Percentiles rank a stretch among this genome's conserved stretches.
Conservation (phyloP, 2,329 filamentous ascomycete species). For the Coniochaeta hoffmannii region DNA sequence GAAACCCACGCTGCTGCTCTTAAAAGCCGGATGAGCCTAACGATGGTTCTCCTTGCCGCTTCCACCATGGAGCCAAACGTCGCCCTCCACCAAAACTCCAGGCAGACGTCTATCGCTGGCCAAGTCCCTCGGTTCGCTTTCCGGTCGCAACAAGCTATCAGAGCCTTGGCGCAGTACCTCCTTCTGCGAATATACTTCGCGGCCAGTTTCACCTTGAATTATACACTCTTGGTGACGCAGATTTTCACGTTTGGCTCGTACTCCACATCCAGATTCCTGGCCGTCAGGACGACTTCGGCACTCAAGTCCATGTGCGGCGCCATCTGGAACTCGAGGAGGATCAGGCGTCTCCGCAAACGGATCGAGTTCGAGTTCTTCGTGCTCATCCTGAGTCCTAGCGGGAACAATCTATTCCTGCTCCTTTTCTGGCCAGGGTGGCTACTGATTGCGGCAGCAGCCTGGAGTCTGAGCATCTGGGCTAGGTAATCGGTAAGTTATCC, state of each 20-base stretch:
- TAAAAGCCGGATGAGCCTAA: not conserved
- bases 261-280: constrained; percentile 7
- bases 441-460: constrained; percentile 30
- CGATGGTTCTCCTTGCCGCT: constrained; percentile 13
- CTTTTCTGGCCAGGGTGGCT: constrained; percentile 53
- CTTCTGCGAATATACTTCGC: constrained; percentile 12
- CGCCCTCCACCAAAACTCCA: constrained; percentile 7
- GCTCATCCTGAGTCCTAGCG: constrained; percentile 41
- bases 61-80: constrained; percentile 9
- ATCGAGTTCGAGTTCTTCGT: constrained; percentile 44
- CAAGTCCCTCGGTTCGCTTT: constrained; percentile 7
- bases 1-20: not conserved
- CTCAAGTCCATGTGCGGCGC: constrained; percentile 3
- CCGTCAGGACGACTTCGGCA: not conserved
- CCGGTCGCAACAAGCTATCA: constrained; percentile 13
- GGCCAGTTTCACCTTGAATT: constrained; percentile 8
- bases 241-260: constrained; percentile 10
- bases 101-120: constrained; percentile 7
- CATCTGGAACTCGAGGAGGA: constrained; percentile 22
- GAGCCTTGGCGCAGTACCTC: constrained; percentile 11
- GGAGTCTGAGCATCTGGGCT: constrained; percentile 22
- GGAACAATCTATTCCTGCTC: constrained; percentile 39
- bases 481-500: constrained; percentile 9
- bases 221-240: constrained; percentile 10
- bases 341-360: constrained; percentile 33